A percentile compares a stretch with the other conserved stretches of the same genome.
Evolutionary conservation across 2,329 filamentous ascomycete genomes (phyloP).

Genomic region (Sporothrix globosa): DNA sequence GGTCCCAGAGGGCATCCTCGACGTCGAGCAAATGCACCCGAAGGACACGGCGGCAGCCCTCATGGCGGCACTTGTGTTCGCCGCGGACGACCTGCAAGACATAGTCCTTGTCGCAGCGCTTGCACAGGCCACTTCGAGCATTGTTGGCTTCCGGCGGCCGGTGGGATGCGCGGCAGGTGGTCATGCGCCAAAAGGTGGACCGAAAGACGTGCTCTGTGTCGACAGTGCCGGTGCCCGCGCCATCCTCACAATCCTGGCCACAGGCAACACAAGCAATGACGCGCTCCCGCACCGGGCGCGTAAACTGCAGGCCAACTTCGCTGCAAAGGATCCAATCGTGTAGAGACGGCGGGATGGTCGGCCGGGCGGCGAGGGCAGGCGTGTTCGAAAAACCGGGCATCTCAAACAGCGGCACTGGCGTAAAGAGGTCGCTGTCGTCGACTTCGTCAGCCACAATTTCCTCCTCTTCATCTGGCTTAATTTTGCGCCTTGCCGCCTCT

Average conservation of each 20-base stretch:
- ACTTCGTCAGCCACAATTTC: neutral
- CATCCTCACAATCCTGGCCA: neutral
- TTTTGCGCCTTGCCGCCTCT: neutral
- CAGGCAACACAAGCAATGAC: constrained; percentile 2
- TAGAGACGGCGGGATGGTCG: neutral
- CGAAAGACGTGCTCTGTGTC: constrained; percentile 7
- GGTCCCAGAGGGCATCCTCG: constrained; percentile 12
- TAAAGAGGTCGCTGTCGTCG: neutral
- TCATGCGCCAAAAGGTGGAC: constrained; percentile 15
- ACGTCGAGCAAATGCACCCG: neutral
- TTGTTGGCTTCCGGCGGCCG: neutral
- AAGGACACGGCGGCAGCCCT: constrained; percentile 4
- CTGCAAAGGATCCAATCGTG: constrained; percentile 23
- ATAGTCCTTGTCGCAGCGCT: constrained; percentile 23
- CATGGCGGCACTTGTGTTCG: neutral
- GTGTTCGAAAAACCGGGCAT: neutral
- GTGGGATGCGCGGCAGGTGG: constrained; percentile 1
- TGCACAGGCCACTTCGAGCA: neutral
- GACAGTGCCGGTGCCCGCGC: neutral
- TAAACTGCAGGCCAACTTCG: constrained; percentile 24
- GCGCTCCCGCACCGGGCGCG: neutral
- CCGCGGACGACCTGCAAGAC: constrained; percentile 18
- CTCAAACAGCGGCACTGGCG: neutral
- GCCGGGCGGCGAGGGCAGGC: neutral
- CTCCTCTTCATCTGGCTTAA: no score